Conservation (phyloP, 805 yeast species). For the Monosporozyma aerobia region DNA sequence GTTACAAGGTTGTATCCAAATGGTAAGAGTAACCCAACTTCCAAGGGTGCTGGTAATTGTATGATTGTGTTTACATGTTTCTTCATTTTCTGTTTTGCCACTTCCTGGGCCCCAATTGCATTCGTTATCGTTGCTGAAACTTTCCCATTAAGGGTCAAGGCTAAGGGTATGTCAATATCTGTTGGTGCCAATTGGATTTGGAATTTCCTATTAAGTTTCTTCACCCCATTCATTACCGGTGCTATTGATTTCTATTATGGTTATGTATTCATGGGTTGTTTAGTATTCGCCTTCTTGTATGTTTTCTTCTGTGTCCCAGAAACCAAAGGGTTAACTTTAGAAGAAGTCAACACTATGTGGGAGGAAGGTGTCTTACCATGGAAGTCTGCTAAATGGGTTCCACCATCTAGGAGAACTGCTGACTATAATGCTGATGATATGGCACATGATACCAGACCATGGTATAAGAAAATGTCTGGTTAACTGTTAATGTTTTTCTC, state of each 20-base stretch:
- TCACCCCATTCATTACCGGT: constrained; percentile 61
- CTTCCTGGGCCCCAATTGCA: constrained; percentile 68
- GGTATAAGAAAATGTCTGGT: constrained; percentile 8
- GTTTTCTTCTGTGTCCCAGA: constrained; percentile 64
- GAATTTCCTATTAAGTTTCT: constrained; percentile 59
- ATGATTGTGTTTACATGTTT: constrained; percentile 66
- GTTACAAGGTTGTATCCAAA: constrained; percentile 36
- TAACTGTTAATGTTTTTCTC: neutral
- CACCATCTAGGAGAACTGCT: constrained; percentile 32
- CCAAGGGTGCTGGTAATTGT: constrained; percentile 53
- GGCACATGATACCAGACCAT: constrained; percentile 21
- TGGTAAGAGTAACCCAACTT: constrained; percentile 36
- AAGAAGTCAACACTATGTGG: constrained; percentile 64
- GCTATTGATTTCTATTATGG: constrained; percentile 65
- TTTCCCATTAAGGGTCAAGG: constrained; percentile 62
- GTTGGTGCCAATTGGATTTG: constrained; percentile 57
- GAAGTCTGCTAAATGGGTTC: constrained; percentile 42
- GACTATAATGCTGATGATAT: constrained; percentile 19
- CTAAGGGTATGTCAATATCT: constrained; percentile 49
- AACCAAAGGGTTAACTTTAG: constrained; percentile 71
- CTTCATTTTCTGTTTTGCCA: constrained; percentile 63
- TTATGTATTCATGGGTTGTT: constrained; percentile 48
- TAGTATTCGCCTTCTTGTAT: constrained; percentile 46
- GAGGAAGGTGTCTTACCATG: constrained; percentile 34
- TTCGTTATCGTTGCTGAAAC: constrained; percentile 60